Evolutionary conservation across 2,329 filamentous ascomycete species (phyloP), one percentile per base, ranked within the genome.

Genomic region (Saccharata proteae): DNA sequence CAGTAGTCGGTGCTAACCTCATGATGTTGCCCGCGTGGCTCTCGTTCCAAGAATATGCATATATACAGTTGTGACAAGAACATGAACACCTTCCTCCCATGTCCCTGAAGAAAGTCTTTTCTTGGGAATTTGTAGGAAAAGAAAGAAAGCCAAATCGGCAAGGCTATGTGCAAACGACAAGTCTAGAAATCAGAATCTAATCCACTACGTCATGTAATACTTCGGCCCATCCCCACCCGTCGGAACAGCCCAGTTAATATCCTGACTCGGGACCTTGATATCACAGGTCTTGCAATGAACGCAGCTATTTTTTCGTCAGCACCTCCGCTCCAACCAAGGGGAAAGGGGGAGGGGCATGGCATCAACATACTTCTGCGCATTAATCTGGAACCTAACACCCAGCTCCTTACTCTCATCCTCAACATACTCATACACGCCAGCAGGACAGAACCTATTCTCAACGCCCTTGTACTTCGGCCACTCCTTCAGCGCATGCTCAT

Each of bases 251-350:
- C 57, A 93, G 58, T 93, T 94, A 59, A 98, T 96, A 52, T 96
- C 90, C 63, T 98, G 90, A 40, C 78, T 74, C 6, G 90, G 90
- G 11, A 84, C 88, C 64, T 98, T 98, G 64, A 98, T 98, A 58
- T 98, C 90, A 56, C 90, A 98, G 10, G 90, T 98, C 71, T 98
- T 98, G 70, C 90, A 98, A 61, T 98, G 90, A 42, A 98, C 93
- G 56, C 90, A 98, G 61, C 86, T 93, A 44, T 23, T 21, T 7
- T 21, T 21, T n/a, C 61, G 48, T 24, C 13, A 32, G 38, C 27
- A 30, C 14, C 22, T 12, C 29, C 17, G 23, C 7, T 26, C 6
- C n/a, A 9, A 6, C 12, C 16, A 27, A 23, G 11, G 15, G 10
- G 16, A 22, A 10, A 21, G n/a, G n/a, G 18, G 18, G 15, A 26